Base-by-base conservation (phyloP, 2,329 filamentous ascomycete genomes). In the Grosmannia huntii region DNA sequence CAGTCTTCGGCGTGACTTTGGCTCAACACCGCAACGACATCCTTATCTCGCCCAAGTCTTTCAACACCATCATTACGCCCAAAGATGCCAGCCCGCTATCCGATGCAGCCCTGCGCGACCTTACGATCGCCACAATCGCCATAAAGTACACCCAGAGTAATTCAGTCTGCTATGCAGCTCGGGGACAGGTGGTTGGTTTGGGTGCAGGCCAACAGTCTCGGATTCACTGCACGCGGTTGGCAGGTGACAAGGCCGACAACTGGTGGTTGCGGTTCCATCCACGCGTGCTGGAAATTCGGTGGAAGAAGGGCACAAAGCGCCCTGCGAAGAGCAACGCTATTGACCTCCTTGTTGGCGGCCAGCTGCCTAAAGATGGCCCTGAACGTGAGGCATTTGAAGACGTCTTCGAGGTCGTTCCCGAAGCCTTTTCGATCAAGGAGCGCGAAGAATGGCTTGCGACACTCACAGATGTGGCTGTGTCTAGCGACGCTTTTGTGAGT, bases 201-300 rank as follows among this genome's bases (percentile, higher is more conserved):
- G 94, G 94, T 64, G 94, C 94, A 58, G 94, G 94, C 61, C 94
- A 99, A 74, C 94, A 99, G 76, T 95, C 89, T 62, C 87, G 94
- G 65, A 99, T 99, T 66, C 94, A 99, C 81, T 99, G 94, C 83
- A 99, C 94, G 49, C 87, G 94, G 64, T 83, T 99, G 56, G 94
- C 94, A 12, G 94, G 94, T 61, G 92, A 97, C 78, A 99, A 99
- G 80, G 90, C 91, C 54, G 94, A 99, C 74, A 96, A 95, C 80
- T 97, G 92, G 92, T 99, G 92, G 94, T 87, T 99, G 80, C 88
- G 94, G 68, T 97, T 97, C 84, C 89, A 96, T 77, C 86, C 89
- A 65, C 86, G 89, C 57, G 89, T 94, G 14, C 80, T 97, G 55
- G 80, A 77, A 68, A 86, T 99, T 71, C 89, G 92, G 77, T 99